Conservation (phyloP, 2,329 filamentous ascomycete species). For the Penicillium digitatum region DNA sequence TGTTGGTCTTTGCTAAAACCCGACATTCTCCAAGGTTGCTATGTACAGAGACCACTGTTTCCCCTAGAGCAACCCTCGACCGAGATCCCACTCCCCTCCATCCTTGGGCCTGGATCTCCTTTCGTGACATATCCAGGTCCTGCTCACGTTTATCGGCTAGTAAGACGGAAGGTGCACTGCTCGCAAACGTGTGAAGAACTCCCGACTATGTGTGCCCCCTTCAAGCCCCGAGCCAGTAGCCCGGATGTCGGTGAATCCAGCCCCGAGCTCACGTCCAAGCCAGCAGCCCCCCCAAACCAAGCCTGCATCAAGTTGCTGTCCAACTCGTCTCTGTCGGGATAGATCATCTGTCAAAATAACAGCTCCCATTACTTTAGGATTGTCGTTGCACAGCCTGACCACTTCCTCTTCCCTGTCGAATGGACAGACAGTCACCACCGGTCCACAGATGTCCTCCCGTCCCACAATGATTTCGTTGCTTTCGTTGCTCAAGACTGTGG, state of each 20-base stretch:
- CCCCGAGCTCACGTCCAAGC: not conserved
- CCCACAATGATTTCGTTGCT: accelerated
- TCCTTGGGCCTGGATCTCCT: not conserved
- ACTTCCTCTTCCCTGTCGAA: not conserved
- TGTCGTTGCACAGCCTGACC: not conserved
- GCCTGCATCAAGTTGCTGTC: not conserved
- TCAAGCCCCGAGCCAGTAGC: not conserved
- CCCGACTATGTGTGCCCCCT: not conserved
- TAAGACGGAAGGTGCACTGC: not conserved
- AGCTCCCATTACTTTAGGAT: not conserved
- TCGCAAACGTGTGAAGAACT: not conserved
- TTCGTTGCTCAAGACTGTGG: not conserved
- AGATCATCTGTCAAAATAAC: not conserved
- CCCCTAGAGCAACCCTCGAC: not conserved
- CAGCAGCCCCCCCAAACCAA: not conserved
- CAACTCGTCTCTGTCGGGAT: not conserved
- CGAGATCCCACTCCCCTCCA: not conserved
- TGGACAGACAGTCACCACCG: not conserved
- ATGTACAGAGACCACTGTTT: not conserved
- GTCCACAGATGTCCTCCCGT: not conserved
- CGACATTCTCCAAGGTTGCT: not conserved
- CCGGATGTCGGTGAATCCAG: not conserved
- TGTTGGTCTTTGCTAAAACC: not conserved
- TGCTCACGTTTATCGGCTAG: not conserved
- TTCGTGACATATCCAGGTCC: not conserved